Evolutionary conservation across 306 rosid species (phyloP).

Genomic region (Vachellia collinsii): DNA sequence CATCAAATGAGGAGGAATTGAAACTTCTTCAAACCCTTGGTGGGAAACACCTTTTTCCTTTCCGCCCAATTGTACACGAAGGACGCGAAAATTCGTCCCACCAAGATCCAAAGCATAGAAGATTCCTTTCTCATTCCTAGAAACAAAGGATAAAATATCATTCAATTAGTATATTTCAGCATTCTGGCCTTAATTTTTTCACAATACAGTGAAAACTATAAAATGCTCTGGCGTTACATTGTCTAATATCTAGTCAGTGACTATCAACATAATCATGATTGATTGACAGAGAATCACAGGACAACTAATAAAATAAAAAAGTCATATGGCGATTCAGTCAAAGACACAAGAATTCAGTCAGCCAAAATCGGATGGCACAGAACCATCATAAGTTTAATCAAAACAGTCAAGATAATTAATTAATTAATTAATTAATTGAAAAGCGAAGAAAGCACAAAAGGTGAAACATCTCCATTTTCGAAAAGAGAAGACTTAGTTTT

Average conservation of each 20-base stretch:
- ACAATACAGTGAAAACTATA: slow-evolving; percentile 21
- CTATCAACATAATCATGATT: not conserved
- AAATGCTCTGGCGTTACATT: slow-evolving; percentile 5
- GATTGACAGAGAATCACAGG: slow-evolving; percentile 11
- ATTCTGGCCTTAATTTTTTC: slow-evolving; percentile 14
- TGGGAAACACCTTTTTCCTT: slow-evolving; percentile 59
- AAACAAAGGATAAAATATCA: slow-evolving; percentile 32
- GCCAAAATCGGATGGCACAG: slow-evolving; percentile 13
- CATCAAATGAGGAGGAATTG: slow-evolving; percentile 96
- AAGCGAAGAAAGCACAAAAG: not conserved
- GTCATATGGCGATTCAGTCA: not conserved
- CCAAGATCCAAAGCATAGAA: slow-evolving; percentile 98
- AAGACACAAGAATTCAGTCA: not conserved
- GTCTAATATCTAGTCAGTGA: slow-evolving; percentile 8
- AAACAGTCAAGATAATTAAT: not conserved
- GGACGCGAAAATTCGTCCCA: slow-evolving; percentile 91
- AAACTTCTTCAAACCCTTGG: slow-evolving; percentile 74
- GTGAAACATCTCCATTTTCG: not conserved
- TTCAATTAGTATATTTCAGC: slow-evolving; percentile 2
- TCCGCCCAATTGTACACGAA: slow-evolving; percentile 93
- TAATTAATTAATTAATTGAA: not conserved
- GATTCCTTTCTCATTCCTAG: slow-evolving; percentile 85
- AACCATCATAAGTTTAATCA: not conserved
- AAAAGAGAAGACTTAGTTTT: not conserved
- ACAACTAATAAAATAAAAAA: not conserved